phyloP scores from a whole-genome alignment of 2,329 filamentous ascomycete species.

The Hymenoscyphus salicellus region DNA sequence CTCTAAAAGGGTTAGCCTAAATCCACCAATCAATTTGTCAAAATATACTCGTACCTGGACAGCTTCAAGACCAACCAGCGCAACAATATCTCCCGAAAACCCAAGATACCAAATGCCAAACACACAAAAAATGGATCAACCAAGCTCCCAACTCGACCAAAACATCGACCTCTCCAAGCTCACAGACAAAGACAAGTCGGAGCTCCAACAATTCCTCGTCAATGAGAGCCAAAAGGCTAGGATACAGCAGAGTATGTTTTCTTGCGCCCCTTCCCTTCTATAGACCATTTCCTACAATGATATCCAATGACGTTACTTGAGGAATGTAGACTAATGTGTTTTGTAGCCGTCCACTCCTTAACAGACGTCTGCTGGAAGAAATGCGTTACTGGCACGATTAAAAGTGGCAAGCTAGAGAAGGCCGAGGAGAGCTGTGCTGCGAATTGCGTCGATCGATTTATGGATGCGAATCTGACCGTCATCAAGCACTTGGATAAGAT shows the following conservation, averaged over 20 bases:
- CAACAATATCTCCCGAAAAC: neutral
- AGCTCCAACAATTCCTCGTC: slow-evolving; percentile 80
- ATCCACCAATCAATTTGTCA: neutral
- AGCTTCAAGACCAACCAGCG: no score
- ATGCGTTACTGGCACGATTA: slow-evolving; percentile 75
- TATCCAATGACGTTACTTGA: no score
- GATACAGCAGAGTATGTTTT: slow-evolving; percentile 48
- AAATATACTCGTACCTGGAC: neutral
- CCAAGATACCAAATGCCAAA: neutral
- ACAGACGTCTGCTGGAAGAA: slow-evolving; percentile 91
- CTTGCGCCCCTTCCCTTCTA: neutral
- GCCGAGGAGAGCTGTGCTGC: slow-evolving; percentile 78
- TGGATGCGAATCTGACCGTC: slow-evolving; percentile 84
- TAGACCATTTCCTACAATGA: neutral
- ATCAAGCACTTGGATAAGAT: slow-evolving; percentile 76
- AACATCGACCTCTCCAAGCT: slow-evolving; percentile 68
- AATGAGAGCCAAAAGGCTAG: slow-evolving; percentile 84
- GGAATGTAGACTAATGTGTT: slow-evolving; percentile 35
- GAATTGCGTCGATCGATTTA: slow-evolving; percentile 91
- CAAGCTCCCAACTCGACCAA: slow-evolving; percentile 23
- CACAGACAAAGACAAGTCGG: slow-evolving; percentile 76
- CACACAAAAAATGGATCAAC: slow-evolving; percentile 28
- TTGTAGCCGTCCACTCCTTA: slow-evolving; percentile 59
- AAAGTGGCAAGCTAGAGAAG: slow-evolving; percentile 68
- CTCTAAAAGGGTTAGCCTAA: neutral